A percentile compares a stretch with the other conserved stretches of the same genome.
Evolutionary conservation across 2,329 filamentous ascomycete species (phyloP).

Genomic region (Sporothrix pallida): DNA sequence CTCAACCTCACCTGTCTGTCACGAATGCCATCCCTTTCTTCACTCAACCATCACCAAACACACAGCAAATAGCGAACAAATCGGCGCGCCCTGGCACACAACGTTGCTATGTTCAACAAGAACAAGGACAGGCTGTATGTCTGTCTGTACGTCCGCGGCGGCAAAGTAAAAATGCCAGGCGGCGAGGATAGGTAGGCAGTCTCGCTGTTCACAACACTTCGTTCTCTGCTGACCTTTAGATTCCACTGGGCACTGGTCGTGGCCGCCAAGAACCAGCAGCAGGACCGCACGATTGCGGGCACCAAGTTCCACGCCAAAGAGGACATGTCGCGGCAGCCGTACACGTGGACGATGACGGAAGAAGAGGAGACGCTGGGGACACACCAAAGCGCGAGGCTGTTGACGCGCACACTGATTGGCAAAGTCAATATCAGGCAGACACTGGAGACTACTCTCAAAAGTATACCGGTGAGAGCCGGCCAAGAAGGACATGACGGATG

Average conservation of each 20-base stretch:
- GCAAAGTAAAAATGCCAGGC: background rate
- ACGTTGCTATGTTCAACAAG: background rate
- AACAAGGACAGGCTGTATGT: background rate
- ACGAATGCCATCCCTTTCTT: background rate
- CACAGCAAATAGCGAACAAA: background rate
- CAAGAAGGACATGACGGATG: background rate
- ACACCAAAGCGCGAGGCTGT: background rate
- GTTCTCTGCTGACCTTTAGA: background rate
- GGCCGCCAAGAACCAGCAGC: background rate
- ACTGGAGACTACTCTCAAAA: background rate
- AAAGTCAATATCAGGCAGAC: background rate
- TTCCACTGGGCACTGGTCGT: background rate
- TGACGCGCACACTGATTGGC: background rate
- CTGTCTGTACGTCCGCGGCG: background rate
- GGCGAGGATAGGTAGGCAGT: constrained; percentile 1
- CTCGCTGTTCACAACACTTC: no score
- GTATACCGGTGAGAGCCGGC: background rate
- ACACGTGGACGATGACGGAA: constrained; percentile 1
- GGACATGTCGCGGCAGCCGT: background rate
- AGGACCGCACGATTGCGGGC: background rate
- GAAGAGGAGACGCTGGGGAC: background rate
- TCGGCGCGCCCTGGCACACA: background rate
- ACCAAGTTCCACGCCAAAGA: background rate
- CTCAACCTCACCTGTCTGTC: no score
- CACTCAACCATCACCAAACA: background rate